These are phyloP conservation scores for Gracilaria caudata DNA, from an alignment of 23 red algal species.

Conservation along the genomic window DNA sequence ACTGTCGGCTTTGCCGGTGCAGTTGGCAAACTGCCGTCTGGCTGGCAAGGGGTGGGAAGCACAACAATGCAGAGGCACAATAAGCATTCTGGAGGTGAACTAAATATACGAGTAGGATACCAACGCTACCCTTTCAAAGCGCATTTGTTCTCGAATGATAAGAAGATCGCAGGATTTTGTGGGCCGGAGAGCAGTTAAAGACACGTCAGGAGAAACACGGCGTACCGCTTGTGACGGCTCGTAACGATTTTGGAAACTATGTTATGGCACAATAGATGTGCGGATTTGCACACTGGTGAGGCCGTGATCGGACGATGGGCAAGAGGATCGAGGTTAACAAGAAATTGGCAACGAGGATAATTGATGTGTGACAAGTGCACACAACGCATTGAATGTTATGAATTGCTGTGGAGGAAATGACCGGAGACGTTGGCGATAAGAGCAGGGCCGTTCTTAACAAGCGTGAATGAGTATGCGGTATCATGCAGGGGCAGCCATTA, in stretches of 20 bases:
- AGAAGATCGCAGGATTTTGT: too few species aligned
- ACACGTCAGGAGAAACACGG: conserved; percentile 7
- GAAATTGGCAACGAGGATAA: conserved; percentile 21
- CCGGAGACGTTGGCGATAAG: too few species aligned
- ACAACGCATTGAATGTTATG: background rate
- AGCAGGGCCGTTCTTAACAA: too few species aligned
- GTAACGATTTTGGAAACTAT: background rate
- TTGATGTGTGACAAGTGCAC: background rate
- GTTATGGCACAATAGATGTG: background rate
- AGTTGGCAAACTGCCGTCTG: background rate
- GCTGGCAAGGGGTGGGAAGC: background rate
- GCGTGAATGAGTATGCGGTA: too few species aligned
- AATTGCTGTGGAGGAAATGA: background rate
- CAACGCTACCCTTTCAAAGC: background rate
- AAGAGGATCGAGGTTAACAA: background rate
- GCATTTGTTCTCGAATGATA: too few species aligned
- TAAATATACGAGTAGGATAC: too few species aligned
- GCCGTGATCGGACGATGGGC: background rate
- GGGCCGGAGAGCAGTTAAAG: background rate
- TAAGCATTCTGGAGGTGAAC: background rate
- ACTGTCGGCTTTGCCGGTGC: background rate
- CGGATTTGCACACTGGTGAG: background rate
- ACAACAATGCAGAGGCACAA: background rate
- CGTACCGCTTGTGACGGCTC: background rate
- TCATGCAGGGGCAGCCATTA: too few species aligned